Evolutionary conservation across 2,329 filamentous ascomycete species (phyloP), one percentile per base, ranked within the genome.

Genomic region (Tolypocladium capitatum): DNA sequence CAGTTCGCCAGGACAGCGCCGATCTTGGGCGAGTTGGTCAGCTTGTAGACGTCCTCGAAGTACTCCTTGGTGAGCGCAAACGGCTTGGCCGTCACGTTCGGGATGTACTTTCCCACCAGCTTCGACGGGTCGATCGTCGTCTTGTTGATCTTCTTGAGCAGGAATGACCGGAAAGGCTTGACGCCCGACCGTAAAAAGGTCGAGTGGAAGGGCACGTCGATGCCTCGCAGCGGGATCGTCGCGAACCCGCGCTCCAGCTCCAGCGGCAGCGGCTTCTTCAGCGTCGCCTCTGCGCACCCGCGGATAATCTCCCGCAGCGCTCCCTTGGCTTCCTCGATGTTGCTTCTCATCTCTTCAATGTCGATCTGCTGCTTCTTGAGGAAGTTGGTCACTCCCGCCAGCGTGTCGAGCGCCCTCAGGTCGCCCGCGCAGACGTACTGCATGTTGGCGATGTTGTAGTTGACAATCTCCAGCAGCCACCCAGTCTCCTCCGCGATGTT

Each of bases 71-170:
- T 94, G 55, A 98, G 75, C 66, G 89, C 88, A 65, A 98, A 98
- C 16, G 92, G 92, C 69, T 83, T 83, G 49, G 92, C 92, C 48
- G 92, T 98, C 56, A 98, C 94, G 69, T 98, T 98, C 58, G 92
- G 92, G 56, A 98, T 97, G 72, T 98, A 98, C 72, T 98, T 98
- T 61, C 92, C 92, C 56, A 98, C 78, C 61, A 98, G 72, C 76
- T 97, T 97, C 65, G 86, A 85, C 5, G 92, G 92, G 66, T 98
- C 92, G 66, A 98, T 97, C 47, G 86, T 94, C 24, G 90, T 96
- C 81, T 94, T 95, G 78, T 97, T 89, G 73, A 98, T 97, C 80
- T 98, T 98, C 86, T 97, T 98, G 59, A 97, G 83, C 64, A 98
- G 69, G 80, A 98, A 98, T 41, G 84, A 91, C 56, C 92, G 81